phyloP scores from a whole-genome alignment of 352 stramenopile genomes.

The Phytopythium ostracodes region DNA sequence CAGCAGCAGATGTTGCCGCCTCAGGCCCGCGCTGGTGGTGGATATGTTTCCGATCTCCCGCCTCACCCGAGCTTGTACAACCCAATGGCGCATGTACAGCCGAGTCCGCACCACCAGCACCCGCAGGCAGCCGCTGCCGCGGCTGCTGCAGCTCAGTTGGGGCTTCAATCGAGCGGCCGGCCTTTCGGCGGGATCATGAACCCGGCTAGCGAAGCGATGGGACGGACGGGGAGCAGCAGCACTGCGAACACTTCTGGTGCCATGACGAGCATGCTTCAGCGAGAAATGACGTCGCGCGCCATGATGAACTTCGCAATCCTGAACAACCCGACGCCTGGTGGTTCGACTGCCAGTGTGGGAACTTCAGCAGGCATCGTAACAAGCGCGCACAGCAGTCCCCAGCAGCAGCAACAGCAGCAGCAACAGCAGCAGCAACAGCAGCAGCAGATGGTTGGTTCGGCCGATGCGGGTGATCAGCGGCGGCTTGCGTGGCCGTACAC shows the following conservation, averaged over 20 bases:
- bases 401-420: background rate
- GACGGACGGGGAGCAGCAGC: background rate
- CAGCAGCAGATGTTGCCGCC: constrained; percentile 31
- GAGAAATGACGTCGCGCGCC: constrained; percentile 39
- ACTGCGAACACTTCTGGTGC: background rate
- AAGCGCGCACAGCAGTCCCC: constrained; percentile 19
- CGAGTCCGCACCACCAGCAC: constrained; percentile 4
- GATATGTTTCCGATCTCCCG: background rate
- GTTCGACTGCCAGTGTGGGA: background rate
- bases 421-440: constrained; percentile 1
- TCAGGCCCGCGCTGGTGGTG: constrained; percentile 8
- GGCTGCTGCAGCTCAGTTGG: background rate
- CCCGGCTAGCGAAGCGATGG: constrained; percentile 4
- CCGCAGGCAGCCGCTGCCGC: constrained; percentile 1
- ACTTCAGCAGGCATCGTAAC: background rate
- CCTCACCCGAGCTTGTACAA: background rate
- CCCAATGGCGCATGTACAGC: background rate
- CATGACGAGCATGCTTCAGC: constrained; percentile 20
- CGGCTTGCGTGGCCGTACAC: background rate
- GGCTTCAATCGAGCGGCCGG: background rate
- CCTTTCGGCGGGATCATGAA: constrained; percentile 36
- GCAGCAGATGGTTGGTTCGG: background rate
- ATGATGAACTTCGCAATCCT: constrained; percentile 63
- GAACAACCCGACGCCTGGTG: constrained; percentile 23
- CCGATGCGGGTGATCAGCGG: background rate